Base-by-base conservation (phyloP, 1,139 yeast species). In the Yamadazyma taylorii region DNA sequence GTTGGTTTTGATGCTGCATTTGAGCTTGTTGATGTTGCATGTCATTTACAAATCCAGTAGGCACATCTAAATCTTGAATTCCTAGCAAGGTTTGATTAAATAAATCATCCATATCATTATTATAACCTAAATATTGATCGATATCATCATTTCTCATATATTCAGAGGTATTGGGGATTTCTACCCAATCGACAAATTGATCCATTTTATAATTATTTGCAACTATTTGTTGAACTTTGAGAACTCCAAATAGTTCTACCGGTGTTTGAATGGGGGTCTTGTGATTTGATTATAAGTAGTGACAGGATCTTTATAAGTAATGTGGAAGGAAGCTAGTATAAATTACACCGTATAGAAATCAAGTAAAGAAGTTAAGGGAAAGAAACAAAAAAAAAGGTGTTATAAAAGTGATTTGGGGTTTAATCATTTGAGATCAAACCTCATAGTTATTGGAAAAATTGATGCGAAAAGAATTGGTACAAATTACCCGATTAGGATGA, bases 11-110 rank as follows among this genome's bases (percentile, higher is more conserved):
- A 30, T 30, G 33, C 21, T 21, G 28, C 17, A 27, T 13, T 9
- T 27, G 19, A 9, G 30, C 12, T n/a, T 26, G 32, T 30, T 30
- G 27, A 10, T 37, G 37, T 11, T 38, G 36, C 22, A 40, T 33
- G 22, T 51, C 48, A 30, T 35, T 40, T 24, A 45, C 56, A 40
- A 57, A 65, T 2, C 73, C 73, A 0, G 69, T 58, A 1, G 81
- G 78, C 24, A 77, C 79, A 46, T 78, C 81, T 42, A 77, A 61
- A 46, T 75, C 81, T 52, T 70, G 75, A 24, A 71, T 52, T 2
- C 73, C 74, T 3, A 63, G 54, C 36, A 71, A 62, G 0, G 77
- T 66, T 39, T 71, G 73, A 42, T 67, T 69, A 49, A 71, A 63
- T 32, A 71, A 50, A 36, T 65, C 66, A 43, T 69, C 76, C 32